Percentiles rank a stretch among this genome's conserved stretches.
Evolutionary conservation across 2,329 filamentous ascomycete genomes (phyloP).

Genomic region (Lasiodiplodia sp.): DNA sequence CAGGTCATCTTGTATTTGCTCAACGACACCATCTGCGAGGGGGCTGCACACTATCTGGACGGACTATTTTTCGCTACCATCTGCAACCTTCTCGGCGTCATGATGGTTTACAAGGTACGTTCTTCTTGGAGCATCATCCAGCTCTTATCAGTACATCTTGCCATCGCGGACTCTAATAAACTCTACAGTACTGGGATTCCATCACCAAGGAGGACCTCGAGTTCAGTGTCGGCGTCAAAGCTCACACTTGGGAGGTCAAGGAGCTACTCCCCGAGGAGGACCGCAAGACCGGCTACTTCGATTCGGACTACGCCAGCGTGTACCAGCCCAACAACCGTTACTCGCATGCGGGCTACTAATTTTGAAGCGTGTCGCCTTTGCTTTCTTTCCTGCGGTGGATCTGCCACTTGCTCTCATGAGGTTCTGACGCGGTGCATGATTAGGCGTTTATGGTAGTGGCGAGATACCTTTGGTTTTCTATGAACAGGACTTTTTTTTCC

Average conservation of each 20-base stretch:
- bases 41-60: constrained; percentile 89
- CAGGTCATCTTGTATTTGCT: constrained; percentile 94
- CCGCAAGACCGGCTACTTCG: constrained; percentile 75
- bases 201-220: constrained; percentile 98
- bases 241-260: constrained; percentile 99
- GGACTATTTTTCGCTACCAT: constrained; percentile 93
- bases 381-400: not conserved
- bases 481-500: not conserved
- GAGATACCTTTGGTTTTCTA: not conserved
- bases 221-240: constrained; percentile 93
- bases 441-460: not conserved
- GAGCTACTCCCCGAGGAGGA: constrained; percentile 82
- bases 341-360: constrained; percentile 32
- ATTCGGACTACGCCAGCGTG: constrained; percentile 62
- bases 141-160: not conserved
- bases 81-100: constrained; percentile 91
- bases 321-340: constrained; percentile 46
- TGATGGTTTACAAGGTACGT: constrained; percentile 98
- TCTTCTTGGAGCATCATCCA: not conserved
- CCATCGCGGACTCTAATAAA: constrained; percentile 26
- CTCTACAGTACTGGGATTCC: constrained; percentile 89
- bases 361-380: not conserved
- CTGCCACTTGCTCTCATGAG: not conserved
- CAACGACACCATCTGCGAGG: constrained; percentile 82
- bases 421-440: not conserved